Base-by-base conservation (phyloP, 2,329 filamentous ascomycete genomes). In the Xylaria multiplex region DNA sequence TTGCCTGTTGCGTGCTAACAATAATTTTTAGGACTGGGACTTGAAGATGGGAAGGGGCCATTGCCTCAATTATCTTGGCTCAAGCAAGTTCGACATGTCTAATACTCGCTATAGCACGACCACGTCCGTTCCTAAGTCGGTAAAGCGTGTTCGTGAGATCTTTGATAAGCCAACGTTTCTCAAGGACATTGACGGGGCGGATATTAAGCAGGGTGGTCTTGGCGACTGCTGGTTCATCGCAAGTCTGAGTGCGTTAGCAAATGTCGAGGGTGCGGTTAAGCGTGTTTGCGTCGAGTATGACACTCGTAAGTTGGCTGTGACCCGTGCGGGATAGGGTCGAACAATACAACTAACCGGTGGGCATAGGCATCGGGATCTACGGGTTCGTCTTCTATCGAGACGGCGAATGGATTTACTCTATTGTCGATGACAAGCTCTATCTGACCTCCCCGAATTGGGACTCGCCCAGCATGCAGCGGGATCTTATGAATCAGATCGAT, bases 351-450 rank as follows among this genome's bases (percentile, higher is more conserved):
- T 69, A 53, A 67, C 24, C 14, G 1, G 2, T 59, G 27, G 80
- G 78, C 67, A 82, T 86, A 79, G 83, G 86, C 69, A 89, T 96
- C 57, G 93, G 93, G 8, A 93, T 96, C 3, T 97, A 96, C 73
- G 93, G 93, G 1, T 97, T 97, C 74, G 92, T 96, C 55, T 96
- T 97, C 76, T 92, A 91, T 76, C 83, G 93, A 76, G 93, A 97
- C 74, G 93, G 93, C 59, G 92, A 96, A 78, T 97, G 93, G 93
- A 91, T 95, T 63, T 93, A 93, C 72, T 93, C 92, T 64, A 94
- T 97, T 68, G 89, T 97, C 65, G 93, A 97, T 75, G 93, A 97
- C 78, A 96, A 96, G 79, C 84, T 97, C 2, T 96, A 92, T 76
- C 85, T 97, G 19, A 92, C 90, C 66, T 92, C 91, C 1, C 91